phyloP scores from a whole-genome alignment of 768 basidiomycete genomes.

The Hygrocybe coccinea region DNA sequence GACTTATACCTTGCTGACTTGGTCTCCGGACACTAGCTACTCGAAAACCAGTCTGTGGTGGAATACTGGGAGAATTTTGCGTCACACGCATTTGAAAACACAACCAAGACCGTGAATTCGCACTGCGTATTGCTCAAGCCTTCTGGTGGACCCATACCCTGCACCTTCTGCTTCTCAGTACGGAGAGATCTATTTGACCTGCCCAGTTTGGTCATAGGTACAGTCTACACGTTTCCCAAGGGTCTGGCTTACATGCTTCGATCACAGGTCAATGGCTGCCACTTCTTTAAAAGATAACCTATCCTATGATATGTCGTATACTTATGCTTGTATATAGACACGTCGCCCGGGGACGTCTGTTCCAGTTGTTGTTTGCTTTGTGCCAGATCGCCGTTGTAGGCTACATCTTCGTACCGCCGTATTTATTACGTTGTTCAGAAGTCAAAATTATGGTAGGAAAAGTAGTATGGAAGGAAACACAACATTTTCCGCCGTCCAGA shows the following conservation, averaged over 20 bases:
- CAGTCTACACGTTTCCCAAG: constrained; percentile 16
- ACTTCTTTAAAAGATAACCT: constrained; percentile 26
- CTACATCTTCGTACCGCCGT: no score
- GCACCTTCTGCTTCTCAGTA: constrained; percentile 95
- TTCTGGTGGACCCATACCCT: constrained; percentile 75
- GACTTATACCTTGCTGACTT: constrained; percentile 6
- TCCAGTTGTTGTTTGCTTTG: no score
- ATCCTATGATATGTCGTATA: not conserved
- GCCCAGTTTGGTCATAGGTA: constrained; percentile 84
- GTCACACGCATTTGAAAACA: constrained; percentile 95
- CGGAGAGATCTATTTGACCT: constrained; percentile 88
- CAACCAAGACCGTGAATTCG: constrained; percentile 90
- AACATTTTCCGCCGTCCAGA: not conserved
- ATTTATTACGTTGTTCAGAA: not conserved
- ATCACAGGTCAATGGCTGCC: constrained; percentile 80
- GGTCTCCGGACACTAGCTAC: constrained; percentile 49
- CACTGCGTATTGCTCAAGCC: constrained; percentile 88
- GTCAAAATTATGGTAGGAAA: not conserved
- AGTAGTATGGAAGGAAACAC: no score
- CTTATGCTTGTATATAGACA: constrained; percentile 1
- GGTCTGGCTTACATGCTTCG: not conserved
- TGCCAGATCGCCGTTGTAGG: no score
- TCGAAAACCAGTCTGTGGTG: constrained; percentile 92
- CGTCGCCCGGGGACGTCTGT: not conserved
- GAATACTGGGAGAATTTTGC: constrained; percentile 98